These are phyloP conservation scores for Leccinum disarticulatum DNA, from an alignment of 768 basidiomycete species.

Conservation along the genomic window DNA sequence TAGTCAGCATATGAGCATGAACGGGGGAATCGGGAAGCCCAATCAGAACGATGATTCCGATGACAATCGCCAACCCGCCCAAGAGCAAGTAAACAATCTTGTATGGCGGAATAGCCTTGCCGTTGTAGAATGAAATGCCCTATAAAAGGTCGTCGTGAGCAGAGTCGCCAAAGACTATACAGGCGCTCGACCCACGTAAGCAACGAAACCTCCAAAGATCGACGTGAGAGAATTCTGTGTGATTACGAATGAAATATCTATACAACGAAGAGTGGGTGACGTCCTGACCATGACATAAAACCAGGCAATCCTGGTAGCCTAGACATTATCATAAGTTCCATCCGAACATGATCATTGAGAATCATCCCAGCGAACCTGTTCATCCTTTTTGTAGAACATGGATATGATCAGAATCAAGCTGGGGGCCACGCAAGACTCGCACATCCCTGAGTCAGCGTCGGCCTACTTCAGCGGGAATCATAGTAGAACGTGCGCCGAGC, in stretches of 20 bases:
- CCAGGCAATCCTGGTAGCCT: slow-evolving; percentile 60
- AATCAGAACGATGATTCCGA: slow-evolving; percentile 55
- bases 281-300: slow-evolving; percentile 62
- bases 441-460: slow-evolving; percentile 48
- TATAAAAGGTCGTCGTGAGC: slow-evolving; percentile 19
- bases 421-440: slow-evolving; percentile 64
- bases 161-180: background rate
- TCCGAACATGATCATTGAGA: background rate
- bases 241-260: background rate
- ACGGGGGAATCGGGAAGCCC: slow-evolving; percentile 69
- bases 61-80: slow-evolving; percentile 58
- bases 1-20: slow-evolving; percentile 53
- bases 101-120: slow-evolving; percentile 50
- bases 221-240: slow-evolving; percentile 56
- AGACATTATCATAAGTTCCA: slow-evolving; percentile 4
- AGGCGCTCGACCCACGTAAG: slow-evolving; percentile 46
- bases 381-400: slow-evolving; percentile 70
- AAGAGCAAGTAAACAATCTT: slow-evolving; percentile 62
- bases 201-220: slow-evolving; percentile 62
- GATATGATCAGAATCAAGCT: slow-evolving; percentile 61
- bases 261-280: background rate
- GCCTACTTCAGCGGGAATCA: background rate
- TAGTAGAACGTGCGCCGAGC: background rate
- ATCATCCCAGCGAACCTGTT: slow-evolving; percentile 42
- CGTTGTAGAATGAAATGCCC: slow-evolving; percentile 58